phyloP scores from a whole-genome alignment of 768 basidiomycete genomes.

The Podaxis sp. region DNA sequence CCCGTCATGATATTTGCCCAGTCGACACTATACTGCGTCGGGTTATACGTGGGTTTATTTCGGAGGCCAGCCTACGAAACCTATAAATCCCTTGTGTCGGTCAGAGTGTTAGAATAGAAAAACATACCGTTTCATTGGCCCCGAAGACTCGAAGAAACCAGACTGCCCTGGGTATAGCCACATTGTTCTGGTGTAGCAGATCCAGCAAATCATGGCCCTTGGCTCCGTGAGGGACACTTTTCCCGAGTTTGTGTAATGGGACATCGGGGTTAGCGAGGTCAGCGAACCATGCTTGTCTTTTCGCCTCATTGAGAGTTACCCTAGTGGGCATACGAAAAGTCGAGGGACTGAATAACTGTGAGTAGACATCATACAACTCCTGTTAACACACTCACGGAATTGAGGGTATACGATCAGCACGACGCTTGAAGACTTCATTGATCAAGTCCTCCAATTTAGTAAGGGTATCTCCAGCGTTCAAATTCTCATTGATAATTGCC shows the following conservation, averaged over 20 bases:
- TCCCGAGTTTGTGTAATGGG: conserved; percentile 75
- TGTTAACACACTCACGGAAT: conserved; percentile 53
- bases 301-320: conserved; percentile 75
- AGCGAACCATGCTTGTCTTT: conserved; percentile 77
- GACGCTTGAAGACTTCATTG: conserved; percentile 67
- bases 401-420: conserved; percentile 48
- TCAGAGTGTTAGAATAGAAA: neutral
- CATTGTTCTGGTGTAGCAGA: conserved; percentile 67
- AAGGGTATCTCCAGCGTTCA: conserved; percentile 46
- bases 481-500: conserved; percentile 42
- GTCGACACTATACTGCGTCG: conserved; percentile 78
- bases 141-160: conserved; percentile 89
- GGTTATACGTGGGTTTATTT: conserved; percentile 77
- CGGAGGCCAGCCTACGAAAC: conserved; percentile 60
- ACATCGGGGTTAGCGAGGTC: conserved; percentile 80
- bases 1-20: conserved; percentile 80
- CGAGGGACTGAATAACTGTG: conserved; percentile 38
- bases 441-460: conserved; percentile 68
- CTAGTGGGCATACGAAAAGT: conserved; percentile 79
- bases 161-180: conserved; percentile 76
- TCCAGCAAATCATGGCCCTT: conserved; percentile 85
- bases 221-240: conserved; percentile 82
- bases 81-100: neutral
- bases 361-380: neutral
- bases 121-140: conserved; percentile 74